These are phyloP conservation scores for Karstenula rhodostoma DNA, from an alignment of 2,329 filamentous ascomycete species.

Conservation along the genomic window DNA sequence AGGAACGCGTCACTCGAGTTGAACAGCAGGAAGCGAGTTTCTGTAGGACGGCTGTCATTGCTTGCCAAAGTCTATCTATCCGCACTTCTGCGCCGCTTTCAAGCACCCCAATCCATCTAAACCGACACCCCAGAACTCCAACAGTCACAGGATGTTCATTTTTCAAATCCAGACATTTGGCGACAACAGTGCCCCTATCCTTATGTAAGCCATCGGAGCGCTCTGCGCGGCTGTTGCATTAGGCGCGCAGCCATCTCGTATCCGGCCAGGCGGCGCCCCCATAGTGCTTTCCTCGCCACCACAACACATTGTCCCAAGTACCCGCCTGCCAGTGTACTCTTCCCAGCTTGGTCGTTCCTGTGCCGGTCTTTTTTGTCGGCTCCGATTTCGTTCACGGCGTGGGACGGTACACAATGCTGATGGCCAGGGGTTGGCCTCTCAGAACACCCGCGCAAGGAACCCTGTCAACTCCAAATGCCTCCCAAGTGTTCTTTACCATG, in stretches of 20 bases:
- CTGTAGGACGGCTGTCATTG: neutral
- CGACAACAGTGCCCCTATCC: neutral
- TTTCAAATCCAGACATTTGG: neutral
- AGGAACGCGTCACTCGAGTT: neutral
- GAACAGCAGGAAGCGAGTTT: neutral
- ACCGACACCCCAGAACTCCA: neutral
- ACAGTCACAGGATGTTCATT: neutral
- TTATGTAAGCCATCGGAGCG: conserved; percentile 10
- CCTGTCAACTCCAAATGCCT: neutral
- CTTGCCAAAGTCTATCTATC: neutral
- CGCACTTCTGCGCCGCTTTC: neutral
- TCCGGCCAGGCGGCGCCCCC: neutral
- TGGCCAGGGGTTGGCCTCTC: neutral
- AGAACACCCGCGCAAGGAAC: neutral
- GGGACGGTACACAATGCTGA: neutral
- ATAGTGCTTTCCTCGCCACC: neutral
- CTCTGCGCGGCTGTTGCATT: neutral
- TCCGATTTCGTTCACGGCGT: neutral
- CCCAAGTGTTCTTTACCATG: neutral
- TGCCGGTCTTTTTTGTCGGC: neutral
- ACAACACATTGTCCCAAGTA: neutral
- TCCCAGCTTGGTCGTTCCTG: neutral
- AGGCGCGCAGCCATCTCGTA: neutral
- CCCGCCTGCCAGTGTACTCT: neutral
- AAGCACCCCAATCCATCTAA: neutral